Evolutionary conservation across 306 rosid species (phyloP).

Genomic region (Trifolium pratense): DNA sequence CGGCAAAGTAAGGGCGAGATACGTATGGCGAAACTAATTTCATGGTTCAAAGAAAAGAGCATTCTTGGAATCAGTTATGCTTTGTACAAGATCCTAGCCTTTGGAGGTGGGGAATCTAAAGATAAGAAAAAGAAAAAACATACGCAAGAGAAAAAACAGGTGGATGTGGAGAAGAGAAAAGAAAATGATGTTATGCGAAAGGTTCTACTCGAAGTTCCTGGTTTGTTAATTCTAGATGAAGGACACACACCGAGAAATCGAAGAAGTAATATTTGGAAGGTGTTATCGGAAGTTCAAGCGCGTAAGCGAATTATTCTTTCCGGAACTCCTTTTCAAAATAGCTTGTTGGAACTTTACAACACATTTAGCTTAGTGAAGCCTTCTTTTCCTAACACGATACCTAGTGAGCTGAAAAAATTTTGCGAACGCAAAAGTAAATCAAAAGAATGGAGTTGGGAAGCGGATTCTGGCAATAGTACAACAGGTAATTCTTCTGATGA

Average conservation of each 20-base stretch:
- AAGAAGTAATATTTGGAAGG: conserved; percentile 45
- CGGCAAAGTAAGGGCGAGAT: neutral
- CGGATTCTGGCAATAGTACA: neutral
- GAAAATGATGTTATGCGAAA: conserved; percentile 13
- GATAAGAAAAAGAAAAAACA: neutral
- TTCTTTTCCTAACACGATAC: conserved; percentile 8
- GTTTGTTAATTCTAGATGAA: conserved; percentile 51
- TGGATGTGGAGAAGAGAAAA: neutral
- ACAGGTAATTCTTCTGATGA: neutral
- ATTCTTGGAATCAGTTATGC: conserved; percentile 47
- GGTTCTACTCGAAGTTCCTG: conserved; percentile 41
- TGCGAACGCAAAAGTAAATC: neutral
- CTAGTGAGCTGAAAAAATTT: neutral
- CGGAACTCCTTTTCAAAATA: conserved; percentile 57
- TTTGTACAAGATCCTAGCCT: conserved; percentile 24
- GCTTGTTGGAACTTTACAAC: conserved; percentile 45
- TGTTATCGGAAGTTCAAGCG: conserved; percentile 31
- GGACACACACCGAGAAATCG: conserved; percentile 51
- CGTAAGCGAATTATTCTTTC: conserved; percentile 49
- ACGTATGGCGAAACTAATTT: conserved; percentile 40
- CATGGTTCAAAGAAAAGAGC: conserved; percentile 45
- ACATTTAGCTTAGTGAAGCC: conserved; percentile 32
- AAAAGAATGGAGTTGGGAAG: neutral
- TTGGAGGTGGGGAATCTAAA: neutral
- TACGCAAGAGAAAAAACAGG: neutral